Percentiles rank a stretch among this genome's conserved stretches.
phyloP scores from a whole-genome alignment of 345 rosid genomes.

The Angophora floribunda region DNA sequence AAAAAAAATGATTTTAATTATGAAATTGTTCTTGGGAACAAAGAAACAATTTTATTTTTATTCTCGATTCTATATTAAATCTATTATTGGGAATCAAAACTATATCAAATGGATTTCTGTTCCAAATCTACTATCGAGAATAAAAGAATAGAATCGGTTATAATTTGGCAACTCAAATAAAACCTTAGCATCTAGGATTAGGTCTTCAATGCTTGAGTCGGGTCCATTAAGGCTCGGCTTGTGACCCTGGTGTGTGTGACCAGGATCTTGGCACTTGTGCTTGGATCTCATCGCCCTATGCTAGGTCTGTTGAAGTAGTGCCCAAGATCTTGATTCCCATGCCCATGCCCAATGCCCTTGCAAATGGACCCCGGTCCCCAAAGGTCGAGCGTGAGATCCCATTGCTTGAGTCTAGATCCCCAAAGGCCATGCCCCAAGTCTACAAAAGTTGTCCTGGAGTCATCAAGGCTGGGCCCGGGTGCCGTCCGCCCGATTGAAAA shows the following conservation, averaged over 20 bases:
- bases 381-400: not conserved
- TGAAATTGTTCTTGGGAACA: too few species aligned
- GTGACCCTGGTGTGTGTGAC: too few species aligned
- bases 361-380: fast-evolving
- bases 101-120: too few species aligned
- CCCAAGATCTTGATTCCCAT: not conserved
- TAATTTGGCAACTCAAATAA: too few species aligned
- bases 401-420: not conserved
- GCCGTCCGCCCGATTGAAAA: not conserved
- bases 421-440: not conserved
- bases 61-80: too few species aligned
- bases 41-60: too few species aligned
- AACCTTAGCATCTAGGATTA: not conserved
- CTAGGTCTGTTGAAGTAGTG: not conserved
- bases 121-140: too few species aligned
- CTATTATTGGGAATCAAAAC: too few species aligned
- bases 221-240: too few species aligned
- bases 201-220: too few species aligned
- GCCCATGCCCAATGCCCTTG: fast-evolving
- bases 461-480: not conserved
- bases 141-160: too few species aligned
- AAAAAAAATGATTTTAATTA: too few species aligned
- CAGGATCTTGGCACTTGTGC: fast-evolving
- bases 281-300: fast-evolving
- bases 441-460: not conserved